Conservation (phyloP, 805 yeast species). For the Candida khao-thaluensis region DNA sequence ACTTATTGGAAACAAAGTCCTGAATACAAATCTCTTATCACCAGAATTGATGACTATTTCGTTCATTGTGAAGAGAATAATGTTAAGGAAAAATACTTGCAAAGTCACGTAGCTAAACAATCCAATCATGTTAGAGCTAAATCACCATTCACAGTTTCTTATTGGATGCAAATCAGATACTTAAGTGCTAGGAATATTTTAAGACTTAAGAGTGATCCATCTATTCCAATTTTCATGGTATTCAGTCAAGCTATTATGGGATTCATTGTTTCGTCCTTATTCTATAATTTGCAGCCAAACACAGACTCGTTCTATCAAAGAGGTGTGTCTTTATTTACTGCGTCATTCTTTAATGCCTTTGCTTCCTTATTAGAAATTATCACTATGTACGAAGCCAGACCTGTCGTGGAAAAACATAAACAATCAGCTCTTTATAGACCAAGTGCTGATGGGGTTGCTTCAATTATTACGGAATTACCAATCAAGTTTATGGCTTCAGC, state of each 20-base stretch:
- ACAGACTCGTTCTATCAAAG: slow-evolving; percentile 60
- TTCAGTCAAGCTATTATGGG: slow-evolving; percentile 56
- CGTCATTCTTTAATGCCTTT: slow-evolving; percentile 60
- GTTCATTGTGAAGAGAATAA: slow-evolving; percentile 18
- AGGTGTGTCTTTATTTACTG: slow-evolving; percentile 62
- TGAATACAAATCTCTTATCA: slow-evolving; percentile 41
- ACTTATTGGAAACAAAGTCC: slow-evolving; percentile 56
- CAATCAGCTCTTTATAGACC: slow-evolving; percentile 72
- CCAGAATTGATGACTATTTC: slow-evolving; percentile 44
- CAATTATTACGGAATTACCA: slow-evolving; percentile 61
- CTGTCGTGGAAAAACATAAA: slow-evolving; percentile 69
- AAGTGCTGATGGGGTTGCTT: slow-evolving; percentile 68
- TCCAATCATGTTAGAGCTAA: slow-evolving; percentile 32
- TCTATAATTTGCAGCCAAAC: slow-evolving; percentile 47
- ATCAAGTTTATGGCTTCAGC: slow-evolving; percentile 44
- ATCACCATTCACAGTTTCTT: slow-evolving; percentile 44
- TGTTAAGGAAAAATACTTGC: slow-evolving; percentile 20
- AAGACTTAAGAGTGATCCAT: slow-evolving; percentile 54
- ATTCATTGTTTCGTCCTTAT: slow-evolving; percentile 59
- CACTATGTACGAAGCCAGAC: slow-evolving; percentile 56
- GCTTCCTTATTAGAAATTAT: slow-evolving; percentile 60
- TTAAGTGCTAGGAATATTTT: slow-evolving; percentile 54
- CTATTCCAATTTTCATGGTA: slow-evolving; percentile 51
- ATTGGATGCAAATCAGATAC: slow-evolving; percentile 49
- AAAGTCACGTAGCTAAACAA: slow-evolving; percentile 36